Evolutionary conservation across 306 rosid genomes (phyloP), one percentile per base, ranked within the genome.

Genomic region (Vigna mungo): DNA sequence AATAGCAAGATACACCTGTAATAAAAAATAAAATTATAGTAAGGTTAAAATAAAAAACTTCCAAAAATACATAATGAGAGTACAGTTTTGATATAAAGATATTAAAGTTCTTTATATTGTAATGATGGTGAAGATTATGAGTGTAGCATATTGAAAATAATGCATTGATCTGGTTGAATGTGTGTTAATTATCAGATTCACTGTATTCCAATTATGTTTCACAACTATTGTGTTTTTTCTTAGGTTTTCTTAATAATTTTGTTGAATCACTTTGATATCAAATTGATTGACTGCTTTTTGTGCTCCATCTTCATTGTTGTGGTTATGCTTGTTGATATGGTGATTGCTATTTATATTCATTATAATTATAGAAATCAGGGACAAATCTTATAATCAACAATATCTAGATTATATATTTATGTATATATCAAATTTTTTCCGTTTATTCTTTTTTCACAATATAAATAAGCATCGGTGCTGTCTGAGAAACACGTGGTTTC

Each of bases 161-260:
- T 27, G 47, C 55, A 12, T 49, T 46, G 16, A 53, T 60, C 34
- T n/a, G 62, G 39, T 78, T 78, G 52, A 48, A 60, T 59, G 18
- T 67, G 61, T 78, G 43, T 27, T 48, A 36, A 54, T 56, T 56
- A 5, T 58, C 49, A 68, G 44, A 41, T 43, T 68, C 30, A 55
- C 67, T 58, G 21, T 9, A 77, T 32, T 68, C 39, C 14, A 30
- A 18, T n/a, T 21, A n/a, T 3, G 16, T 39, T 49, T 46, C 46
- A 20, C 41, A 30, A 48, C 9, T 4, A 9, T 61, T 21, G 25
- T 48, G 76, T 30, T 51, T 75, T 49, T 13, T 55, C 43, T 39
- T 18, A 18, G 51, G 34, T 20, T 59, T 46, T 58, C 17, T 59
- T 34, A 48, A 68, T n/a, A 49, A 49, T 59, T 30, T 56, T n/a